Percentiles rank a stretch among this genome's conserved stretches.
Evolutionary conservation across 2,329 filamentous ascomycete species (phyloP).

Genomic region (Microcyclospora tardicrescens): DNA sequence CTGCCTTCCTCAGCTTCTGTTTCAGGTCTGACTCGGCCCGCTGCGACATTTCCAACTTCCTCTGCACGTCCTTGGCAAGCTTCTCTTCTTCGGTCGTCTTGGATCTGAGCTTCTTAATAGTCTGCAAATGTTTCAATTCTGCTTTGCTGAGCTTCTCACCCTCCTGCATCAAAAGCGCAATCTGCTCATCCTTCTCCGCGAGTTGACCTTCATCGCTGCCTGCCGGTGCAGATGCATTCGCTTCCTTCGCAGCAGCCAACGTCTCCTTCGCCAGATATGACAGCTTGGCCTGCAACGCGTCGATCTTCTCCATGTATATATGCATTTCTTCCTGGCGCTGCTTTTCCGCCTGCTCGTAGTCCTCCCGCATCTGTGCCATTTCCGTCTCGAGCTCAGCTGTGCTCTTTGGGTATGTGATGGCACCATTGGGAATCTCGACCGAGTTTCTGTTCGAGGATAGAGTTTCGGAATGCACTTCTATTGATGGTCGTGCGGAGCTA

Average conservation of each 20-base stretch:
- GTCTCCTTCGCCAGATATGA: conserved; percentile 76
- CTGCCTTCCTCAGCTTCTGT: conserved; percentile 46
- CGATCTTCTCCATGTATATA: conserved; percentile 74
- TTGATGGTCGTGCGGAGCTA: conserved; percentile 11
- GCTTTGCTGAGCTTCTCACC: conserved; percentile 76
- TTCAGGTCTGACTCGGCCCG: conserved; percentile 49
- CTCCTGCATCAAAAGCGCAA: conserved; percentile 81
- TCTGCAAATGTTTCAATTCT: conserved; percentile 71
- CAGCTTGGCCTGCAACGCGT: conserved; percentile 81
- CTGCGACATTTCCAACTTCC: conserved; percentile 52
- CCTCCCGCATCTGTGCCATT: conserved; percentile 36
- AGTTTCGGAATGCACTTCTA: conserved; percentile 7
- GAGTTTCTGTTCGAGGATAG: conserved; percentile 6
- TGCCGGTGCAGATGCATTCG: conserved; percentile 46
- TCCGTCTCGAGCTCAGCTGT: conserved; percentile 30
- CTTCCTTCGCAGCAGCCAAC: conserved; percentile 59
- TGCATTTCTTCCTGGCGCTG: conserved; percentile 72
- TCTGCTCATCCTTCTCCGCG: conserved; percentile 80
- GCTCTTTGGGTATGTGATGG: conserved; percentile 13
- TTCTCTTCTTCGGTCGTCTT: conserved; percentile 41
- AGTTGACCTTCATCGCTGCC: conserved; percentile 65
- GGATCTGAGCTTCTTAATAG: conserved; percentile 64
- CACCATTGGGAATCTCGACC: conserved; percentile 12
- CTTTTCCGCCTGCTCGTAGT: conserved; percentile 38
- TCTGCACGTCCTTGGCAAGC: conserved; percentile 37